Conservation (phyloP, 805 yeast genomes). For the Yamadazyma kitorensis region DNA sequence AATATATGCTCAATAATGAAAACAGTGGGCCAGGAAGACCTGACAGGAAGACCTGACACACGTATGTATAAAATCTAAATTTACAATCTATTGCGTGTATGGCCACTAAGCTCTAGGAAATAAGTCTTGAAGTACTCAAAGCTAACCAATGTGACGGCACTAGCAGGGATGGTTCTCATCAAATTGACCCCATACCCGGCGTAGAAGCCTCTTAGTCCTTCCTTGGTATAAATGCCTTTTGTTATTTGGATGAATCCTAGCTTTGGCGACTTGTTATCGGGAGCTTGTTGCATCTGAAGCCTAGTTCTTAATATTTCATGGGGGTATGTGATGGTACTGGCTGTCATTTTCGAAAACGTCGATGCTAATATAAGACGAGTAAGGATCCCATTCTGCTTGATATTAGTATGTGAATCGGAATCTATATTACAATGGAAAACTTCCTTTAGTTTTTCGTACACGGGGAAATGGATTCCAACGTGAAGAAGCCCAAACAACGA, state of each 20-base stretch:
- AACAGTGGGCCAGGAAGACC: no score
- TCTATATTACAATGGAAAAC: constrained; percentile 32
- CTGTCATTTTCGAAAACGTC: constrained; percentile 80
- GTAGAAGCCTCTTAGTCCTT: constrained; percentile 82
- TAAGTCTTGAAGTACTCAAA: constrained; percentile 76
- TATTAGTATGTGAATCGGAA: constrained; percentile 4
- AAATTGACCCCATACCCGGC: constrained; percentile 86
- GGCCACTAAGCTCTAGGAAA: constrained; percentile 30
- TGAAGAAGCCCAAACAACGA: constrained; percentile 87
- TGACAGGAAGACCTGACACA: no score
- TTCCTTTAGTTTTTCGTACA: constrained; percentile 76
- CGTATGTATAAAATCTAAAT: no score
- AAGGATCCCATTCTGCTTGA: constrained; percentile 15
- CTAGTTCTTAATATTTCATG: constrained; percentile 93
- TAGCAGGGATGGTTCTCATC: constrained; percentile 89
- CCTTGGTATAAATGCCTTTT: constrained; percentile 49
- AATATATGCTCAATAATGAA: no score
- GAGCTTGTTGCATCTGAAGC: constrained; percentile 62
- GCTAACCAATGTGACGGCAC: constrained; percentile 91
- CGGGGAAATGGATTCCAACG: constrained; percentile 95
- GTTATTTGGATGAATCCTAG: constrained; percentile 6
- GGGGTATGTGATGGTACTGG: constrained; percentile 87
- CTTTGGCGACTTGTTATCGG: constrained; percentile 11
- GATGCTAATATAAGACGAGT: constrained; percentile 55
- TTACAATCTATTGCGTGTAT: not conserved